Conservation (phyloP, 2,329 filamentous ascomycete genomes). For the Dactylonectria macrodidyma region DNA sequence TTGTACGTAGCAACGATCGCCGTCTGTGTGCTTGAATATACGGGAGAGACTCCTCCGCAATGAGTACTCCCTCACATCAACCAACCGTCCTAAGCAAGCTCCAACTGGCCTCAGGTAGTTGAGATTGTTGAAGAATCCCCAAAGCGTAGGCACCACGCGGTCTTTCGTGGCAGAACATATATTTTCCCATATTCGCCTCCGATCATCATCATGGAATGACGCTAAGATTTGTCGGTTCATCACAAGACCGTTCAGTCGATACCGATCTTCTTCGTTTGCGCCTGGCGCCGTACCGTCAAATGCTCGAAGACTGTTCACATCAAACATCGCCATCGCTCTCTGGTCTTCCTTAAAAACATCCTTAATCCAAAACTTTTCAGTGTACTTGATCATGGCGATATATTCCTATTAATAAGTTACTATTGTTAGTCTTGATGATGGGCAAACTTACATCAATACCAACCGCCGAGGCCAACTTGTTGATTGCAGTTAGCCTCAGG, state of each 20-base stretch:
- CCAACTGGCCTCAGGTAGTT: background rate
- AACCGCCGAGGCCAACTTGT: background rate
- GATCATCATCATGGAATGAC: background rate
- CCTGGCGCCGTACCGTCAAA: background rate
- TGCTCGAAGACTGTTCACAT: background rate
- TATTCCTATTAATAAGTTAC: background rate
- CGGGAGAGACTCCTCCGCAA: background rate
- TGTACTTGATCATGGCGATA: background rate
- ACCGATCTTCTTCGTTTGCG: background rate
- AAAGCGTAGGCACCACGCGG: background rate
- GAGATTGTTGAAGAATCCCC: conserved; percentile 5
- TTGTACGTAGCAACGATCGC: background rate
- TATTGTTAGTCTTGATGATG: background rate
- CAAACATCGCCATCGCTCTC: background rate
- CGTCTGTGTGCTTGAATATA: background rate
- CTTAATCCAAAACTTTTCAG: background rate
- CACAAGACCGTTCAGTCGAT: background rate
- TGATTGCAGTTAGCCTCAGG: background rate
- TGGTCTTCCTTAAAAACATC: background rate
- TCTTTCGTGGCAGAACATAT: background rate
- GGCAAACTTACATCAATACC: background rate
- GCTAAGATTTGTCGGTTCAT: background rate
- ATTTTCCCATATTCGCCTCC: background rate
- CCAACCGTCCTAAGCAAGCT: background rate
- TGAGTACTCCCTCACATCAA: background rate